These are phyloP conservation scores for Zalaria sp. DNA, from an alignment of 2,329 filamentous ascomycete genomes.

Conservation along the genomic window DNA sequence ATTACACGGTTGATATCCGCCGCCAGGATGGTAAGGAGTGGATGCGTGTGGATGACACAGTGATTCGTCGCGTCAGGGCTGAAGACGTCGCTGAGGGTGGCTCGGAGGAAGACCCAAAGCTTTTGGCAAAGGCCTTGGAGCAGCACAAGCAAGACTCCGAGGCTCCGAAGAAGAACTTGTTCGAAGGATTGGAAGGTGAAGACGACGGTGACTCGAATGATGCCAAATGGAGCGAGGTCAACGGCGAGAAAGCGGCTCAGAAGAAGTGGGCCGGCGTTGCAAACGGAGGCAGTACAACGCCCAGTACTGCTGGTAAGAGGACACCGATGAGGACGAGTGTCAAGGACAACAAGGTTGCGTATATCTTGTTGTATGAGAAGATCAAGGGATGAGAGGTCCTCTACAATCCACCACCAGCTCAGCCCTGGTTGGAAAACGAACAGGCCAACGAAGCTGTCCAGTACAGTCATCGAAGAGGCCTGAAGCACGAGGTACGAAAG, in stretches of 20 bases:
- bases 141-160: slow-evolving; percentile 36
- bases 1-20: slow-evolving; percentile 95
- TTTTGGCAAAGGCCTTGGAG: slow-evolving; percentile 52
- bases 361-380: slow-evolving; percentile 87
- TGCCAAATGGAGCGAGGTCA: slow-evolving; percentile 71
- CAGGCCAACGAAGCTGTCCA: too few species aligned
- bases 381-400: slow-evolving; percentile 25
- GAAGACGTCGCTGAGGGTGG: slow-evolving; percentile 84
- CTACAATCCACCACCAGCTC: not conserved
- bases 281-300: slow-evolving; percentile 37
- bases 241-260: slow-evolving; percentile 34
- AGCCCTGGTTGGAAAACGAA: too few species aligned
- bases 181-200: slow-evolving; percentile 52
- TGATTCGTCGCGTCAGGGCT: slow-evolving; percentile 69
- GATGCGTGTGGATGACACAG: slow-evolving; percentile 90
- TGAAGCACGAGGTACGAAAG: too few species aligned
- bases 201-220: slow-evolving; percentile 51
- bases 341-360: slow-evolving; percentile 93
- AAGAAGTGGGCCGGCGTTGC: slow-evolving; percentile 46
- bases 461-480: too few species aligned
- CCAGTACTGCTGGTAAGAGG: slow-evolving; percentile 34
- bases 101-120: slow-evolving; percentile 62
- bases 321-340: slow-evolving; percentile 38
- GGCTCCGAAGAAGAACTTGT: slow-evolving; percentile 53
- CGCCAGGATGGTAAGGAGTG: slow-evolving; percentile 91